phyloP scores from a whole-genome alignment of 805 yeast genomes.

The Yarrowia alimentaria region DNA sequence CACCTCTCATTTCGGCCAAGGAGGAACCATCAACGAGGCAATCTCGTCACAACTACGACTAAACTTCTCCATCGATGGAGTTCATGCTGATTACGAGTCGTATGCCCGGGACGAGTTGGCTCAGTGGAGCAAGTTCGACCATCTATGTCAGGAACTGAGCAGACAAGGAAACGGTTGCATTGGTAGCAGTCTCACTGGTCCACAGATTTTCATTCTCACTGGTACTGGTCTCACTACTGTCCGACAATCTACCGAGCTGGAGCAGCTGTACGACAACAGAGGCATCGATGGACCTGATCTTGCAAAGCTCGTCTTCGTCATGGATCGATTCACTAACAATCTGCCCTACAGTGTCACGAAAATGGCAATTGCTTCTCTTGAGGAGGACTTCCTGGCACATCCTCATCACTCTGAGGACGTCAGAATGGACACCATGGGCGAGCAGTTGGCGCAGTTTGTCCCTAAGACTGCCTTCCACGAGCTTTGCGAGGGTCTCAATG shows the following conservation, averaged over 20 bases:
- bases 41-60: conserved; percentile 17
- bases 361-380: conserved; percentile 12
- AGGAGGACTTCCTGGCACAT: conserved; percentile 12
- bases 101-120: conserved; percentile 17
- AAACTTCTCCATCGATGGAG: background rate
- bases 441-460: conserved; percentile 1
- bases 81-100: background rate
- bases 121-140: conserved; percentile 16
- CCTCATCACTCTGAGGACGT: conserved; percentile 12
- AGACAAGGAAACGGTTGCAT: conserved; percentile 14
- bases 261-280: conserved; percentile 12
- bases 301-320: conserved; percentile 6
- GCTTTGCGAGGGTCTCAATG: conserved; percentile 7
- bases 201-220: conserved; percentile 1
- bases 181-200: conserved; percentile 5
- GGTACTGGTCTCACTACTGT: background rate
- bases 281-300: background rate
- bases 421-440: conserved; percentile 16
- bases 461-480: conserved; percentile 15
- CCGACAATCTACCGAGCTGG: conserved; percentile 1
- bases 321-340: conserved; percentile 1
- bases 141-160: conserved; percentile 16
- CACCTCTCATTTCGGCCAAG: background rate
- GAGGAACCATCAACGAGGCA: conserved; percentile 1
- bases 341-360: conserved; percentile 3